phyloP scores from a whole-genome alignment of 2,329 filamentous ascomycete genomes.

The Helotiales sp. region DNA sequence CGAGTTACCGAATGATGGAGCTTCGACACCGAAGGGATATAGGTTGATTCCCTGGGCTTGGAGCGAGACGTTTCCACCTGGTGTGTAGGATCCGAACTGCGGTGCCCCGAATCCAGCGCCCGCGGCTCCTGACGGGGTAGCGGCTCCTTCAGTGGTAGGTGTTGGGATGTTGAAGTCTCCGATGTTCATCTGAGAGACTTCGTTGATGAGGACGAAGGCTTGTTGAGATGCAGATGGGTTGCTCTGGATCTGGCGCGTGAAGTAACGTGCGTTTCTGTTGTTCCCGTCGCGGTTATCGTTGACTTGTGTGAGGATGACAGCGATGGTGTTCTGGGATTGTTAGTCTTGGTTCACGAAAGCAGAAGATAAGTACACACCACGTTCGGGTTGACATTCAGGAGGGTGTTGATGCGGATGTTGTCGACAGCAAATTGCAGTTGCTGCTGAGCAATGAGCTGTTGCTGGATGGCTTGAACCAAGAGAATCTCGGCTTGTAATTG shows the following conservation, averaged over 20 bases:
- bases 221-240: slow-evolving; percentile 27
- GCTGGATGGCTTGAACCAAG: slow-evolving; percentile 30
- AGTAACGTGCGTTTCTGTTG: slow-evolving; percentile 35
- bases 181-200: slow-evolving; percentile 21
- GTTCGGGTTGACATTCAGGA: slow-evolving; percentile 36
- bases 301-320: slow-evolving; percentile 39
- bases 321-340: slow-evolving; percentile 38
- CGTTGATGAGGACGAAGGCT: slow-evolving; percentile 20
- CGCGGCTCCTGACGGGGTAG: not conserved
- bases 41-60: slow-evolving; percentile 26
- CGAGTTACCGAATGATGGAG: slow-evolving; percentile 27
- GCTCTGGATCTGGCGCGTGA: slow-evolving; percentile 37
- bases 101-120: slow-evolving; percentile 10
- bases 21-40: slow-evolving; percentile 26
- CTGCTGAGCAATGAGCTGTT: slow-evolving; percentile 27
- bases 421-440: slow-evolving; percentile 37
- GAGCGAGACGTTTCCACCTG: slow-evolving; percentile 16
- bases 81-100: slow-evolving; percentile 18
- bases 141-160: not conserved
- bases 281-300: slow-evolving; percentile 33
- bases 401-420: slow-evolving; percentile 41
- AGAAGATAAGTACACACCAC: slow-evolving; percentile 30
- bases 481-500: slow-evolving; percentile 25
- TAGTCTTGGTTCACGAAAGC: not conserved
- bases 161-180: slow-evolving; percentile 10